phyloP scores from a whole-genome alignment of 768 basidiomycete genomes.

The Kwoniella newhampshirensis region DNA sequence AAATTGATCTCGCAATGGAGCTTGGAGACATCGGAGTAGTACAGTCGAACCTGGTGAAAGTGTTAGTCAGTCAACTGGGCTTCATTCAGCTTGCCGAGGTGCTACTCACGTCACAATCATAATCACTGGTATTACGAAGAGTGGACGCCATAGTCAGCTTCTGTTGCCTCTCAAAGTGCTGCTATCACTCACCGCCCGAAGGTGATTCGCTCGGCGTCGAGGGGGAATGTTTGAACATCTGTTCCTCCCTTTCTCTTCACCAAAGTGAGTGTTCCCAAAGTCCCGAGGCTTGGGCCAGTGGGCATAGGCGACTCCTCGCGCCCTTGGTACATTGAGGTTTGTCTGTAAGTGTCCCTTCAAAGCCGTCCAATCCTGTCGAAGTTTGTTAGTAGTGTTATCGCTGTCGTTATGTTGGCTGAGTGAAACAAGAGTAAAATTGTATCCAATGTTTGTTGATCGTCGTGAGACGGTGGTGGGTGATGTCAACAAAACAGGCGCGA shows the following conservation, averaged over 20 bases:
- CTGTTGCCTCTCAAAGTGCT: no score
- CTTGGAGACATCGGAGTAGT: slow-evolving; percentile 49
- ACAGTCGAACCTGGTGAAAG: slow-evolving; percentile 39
- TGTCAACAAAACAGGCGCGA: slow-evolving; percentile 16
- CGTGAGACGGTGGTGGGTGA: neutral
- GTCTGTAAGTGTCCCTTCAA: neutral
- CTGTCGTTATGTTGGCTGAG: neutral
- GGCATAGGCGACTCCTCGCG: slow-evolving; percentile 20
- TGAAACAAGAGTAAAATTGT: neutral
- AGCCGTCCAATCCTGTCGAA: neutral
- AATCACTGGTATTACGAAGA: slow-evolving; percentile 30
- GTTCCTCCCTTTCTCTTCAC: slow-evolving; percentile 35
- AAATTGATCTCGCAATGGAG: slow-evolving; percentile 48
- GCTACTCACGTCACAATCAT: slow-evolving; percentile 38
- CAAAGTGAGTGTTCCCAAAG: slow-evolving; percentile 31
- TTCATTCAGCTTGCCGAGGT: neutral
- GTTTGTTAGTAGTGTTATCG: neutral
- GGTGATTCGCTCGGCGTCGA: slow-evolving; percentile 40
- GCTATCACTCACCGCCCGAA: slow-evolving; percentile 41
- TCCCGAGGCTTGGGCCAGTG: neutral
- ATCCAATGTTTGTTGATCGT: neutral
- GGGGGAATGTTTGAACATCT: slow-evolving; percentile 37
- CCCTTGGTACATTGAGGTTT: neutral
- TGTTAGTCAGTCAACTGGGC: neutral
- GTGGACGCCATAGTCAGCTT: no score